phyloP scores from a whole-genome alignment of 2,329 filamentous ascomycete species.

The Phaeosphaeriaceae sp. region DNA sequence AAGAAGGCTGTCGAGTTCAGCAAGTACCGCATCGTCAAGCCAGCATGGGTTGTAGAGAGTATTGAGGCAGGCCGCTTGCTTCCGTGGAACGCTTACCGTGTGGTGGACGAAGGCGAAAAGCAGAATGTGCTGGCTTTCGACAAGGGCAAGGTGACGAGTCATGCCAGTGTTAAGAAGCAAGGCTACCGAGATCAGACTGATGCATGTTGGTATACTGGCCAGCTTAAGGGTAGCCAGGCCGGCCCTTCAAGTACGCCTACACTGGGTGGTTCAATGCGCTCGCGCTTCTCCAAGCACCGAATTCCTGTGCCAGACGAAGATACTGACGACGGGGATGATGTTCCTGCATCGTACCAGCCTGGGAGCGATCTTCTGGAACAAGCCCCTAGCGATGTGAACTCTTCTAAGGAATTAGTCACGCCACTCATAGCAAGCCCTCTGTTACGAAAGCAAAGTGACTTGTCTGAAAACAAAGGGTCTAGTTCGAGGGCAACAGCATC shows the following conservation, averaged over 20 bases:
- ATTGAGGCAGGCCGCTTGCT: conserved; percentile 79
- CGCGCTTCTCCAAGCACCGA: conserved; percentile 32
- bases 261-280: conserved; percentile 24
- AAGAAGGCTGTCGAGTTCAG: conserved; percentile 92
- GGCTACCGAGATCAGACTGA: conserved; percentile 84
- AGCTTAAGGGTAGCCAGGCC: conserved; percentile 60
- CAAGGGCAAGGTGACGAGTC: conserved; percentile 69
- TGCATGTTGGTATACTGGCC: conserved; percentile 80
- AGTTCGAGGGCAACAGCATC: conserved; percentile 15
- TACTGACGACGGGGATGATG: conserved; percentile 31
- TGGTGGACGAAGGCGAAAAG: conserved; percentile 81
- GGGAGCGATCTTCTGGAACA: conserved; percentile 35
- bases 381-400: conserved; percentile 5
- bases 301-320: conserved; percentile 35
- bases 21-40: conserved; percentile 90
- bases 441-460: conserved; percentile 14
- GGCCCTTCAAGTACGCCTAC: conserved; percentile 35
- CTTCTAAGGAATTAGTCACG: conserved; percentile 27
- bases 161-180: conserved; percentile 64
- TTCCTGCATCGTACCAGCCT: conserved; percentile 42
- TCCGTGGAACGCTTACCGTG: conserved; percentile 84
- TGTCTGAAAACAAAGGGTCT: conserved; percentile 5
- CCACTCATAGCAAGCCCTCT: conserved; percentile 41
- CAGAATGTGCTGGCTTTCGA: conserved; percentile 76
- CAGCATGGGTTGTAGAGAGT: conserved; percentile 92